phyloP scores from a whole-genome alignment of 176 grass and related monocot genomes.

The Hordeum vulgare region DNA sequence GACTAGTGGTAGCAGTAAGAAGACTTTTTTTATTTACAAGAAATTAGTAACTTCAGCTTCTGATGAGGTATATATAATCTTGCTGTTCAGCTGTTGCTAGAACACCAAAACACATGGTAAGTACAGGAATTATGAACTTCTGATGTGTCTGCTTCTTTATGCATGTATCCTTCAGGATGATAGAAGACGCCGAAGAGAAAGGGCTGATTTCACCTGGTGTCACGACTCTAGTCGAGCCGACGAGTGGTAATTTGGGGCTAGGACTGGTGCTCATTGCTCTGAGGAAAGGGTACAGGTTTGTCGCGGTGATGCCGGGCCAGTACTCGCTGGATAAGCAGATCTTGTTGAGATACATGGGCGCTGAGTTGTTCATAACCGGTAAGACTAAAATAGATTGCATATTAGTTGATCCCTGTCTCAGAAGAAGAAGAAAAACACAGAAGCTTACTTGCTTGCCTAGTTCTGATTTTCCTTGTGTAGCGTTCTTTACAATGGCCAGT shows the following conservation, averaged over 20 bases:
- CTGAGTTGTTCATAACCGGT: conserved; percentile 54
- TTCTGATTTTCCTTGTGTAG: background rate
- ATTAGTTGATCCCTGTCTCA: background rate
- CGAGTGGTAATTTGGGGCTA: background rate
- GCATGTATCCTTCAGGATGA: background rate
- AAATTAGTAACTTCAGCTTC: background rate
- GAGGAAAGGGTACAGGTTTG: conserved; percentile 1
- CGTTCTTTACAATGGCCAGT: background rate
- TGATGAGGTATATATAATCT: background rate
- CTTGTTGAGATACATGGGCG: conserved; percentile 61
- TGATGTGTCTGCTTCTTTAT: background rate
- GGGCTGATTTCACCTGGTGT: background rate
- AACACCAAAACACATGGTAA: background rate
- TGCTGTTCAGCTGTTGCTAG: background rate
- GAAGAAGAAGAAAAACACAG: background rate
- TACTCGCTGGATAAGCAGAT: conserved; percentile 69
- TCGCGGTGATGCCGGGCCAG: background rate
- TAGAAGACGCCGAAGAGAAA: conserved; percentile 3
- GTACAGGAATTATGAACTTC: background rate
- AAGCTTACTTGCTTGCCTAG: background rate
- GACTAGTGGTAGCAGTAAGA: no score
- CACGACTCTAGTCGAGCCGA: background rate
- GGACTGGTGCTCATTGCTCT: background rate
- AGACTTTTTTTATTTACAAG: background rate
- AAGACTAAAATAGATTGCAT: background rate